Percentiles rank a stretch among this genome's conserved stretches.
These are phyloP conservation scores for Cladosporium colombiae DNA, from an alignment of 2,329 filamentous ascomycete genomes.

Conservation along the genomic window DNA sequence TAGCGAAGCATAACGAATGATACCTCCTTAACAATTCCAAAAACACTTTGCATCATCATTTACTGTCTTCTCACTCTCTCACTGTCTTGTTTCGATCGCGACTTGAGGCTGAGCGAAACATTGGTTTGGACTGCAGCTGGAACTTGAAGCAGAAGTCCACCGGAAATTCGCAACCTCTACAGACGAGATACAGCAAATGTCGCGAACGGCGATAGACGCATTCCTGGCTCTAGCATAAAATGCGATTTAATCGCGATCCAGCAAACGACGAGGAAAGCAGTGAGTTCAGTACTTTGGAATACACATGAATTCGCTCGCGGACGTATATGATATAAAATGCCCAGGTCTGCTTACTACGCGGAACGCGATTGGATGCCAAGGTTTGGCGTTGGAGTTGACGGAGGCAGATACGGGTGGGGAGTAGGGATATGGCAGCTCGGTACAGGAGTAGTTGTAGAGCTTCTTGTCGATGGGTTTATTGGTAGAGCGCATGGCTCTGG, in stretches of 20 bases:
- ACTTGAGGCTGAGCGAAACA: not conserved
- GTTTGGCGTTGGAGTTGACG: not conserved
- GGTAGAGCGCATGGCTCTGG: not conserved
- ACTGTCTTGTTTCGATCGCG: not conserved
- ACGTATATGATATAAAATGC: not conserved
- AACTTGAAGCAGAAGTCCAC: too few species aligned
- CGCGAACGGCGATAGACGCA: not conserved
- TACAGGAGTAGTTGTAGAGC: not conserved
- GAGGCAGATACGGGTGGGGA: not conserved
- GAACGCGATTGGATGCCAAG: not conserved
- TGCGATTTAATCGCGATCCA: not conserved
- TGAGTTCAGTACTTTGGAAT: not conserved
- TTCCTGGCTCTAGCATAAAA: not conserved
- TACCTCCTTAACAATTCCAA: constrained; percentile 21
- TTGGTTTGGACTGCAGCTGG: too few species aligned
- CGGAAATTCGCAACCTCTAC: not conserved
- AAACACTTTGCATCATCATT: constrained; percentile 1
- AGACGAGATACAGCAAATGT: not conserved
- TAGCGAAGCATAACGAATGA: constrained; percentile 22
- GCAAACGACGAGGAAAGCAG: not conserved
- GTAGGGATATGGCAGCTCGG: not conserved
- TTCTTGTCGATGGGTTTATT: not conserved
- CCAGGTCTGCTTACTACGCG: not conserved
- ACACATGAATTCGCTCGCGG: not conserved
- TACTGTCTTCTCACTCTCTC: not conserved